These are phyloP conservation scores for Metschnikowia colocasiae DNA, from an alignment of 805 yeast genomes.

Conservation along the genomic window DNA sequence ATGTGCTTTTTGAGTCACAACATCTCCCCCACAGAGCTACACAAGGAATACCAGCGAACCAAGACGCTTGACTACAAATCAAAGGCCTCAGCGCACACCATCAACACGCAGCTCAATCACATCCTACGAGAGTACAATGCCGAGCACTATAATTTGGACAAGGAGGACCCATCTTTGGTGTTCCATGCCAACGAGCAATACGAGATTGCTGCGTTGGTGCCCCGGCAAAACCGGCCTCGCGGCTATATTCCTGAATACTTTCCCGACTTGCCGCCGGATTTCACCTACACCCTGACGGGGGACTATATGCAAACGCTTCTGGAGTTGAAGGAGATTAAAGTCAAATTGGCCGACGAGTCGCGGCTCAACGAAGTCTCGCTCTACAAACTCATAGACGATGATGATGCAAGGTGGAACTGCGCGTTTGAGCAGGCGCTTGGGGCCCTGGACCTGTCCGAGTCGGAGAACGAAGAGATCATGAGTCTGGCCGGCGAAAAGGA, in stretches of 20 bases:
- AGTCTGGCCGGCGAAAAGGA: conserved; percentile 15
- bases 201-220: conserved; percentile 54
- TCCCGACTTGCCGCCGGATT: conserved; percentile 91
- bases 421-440: conserved; percentile 26
- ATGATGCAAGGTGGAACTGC: conserved; percentile 28
- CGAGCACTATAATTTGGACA: conserved; percentile 23
- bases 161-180: conserved; percentile 43
- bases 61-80: conserved; percentile 2
- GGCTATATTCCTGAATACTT: conserved; percentile 67
- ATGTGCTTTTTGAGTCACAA: conserved; percentile 43
- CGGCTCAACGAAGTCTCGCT: conserved; percentile 76
- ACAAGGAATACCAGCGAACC: conserved; percentile 28
- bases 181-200: conserved; percentile 53
- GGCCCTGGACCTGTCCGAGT: conserved; percentile 17
- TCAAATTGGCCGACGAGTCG: conserved; percentile 76
- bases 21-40: conserved; percentile 38
- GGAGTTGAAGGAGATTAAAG: conserved; percentile 68
- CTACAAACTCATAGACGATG: conserved; percentile 49
- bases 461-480: conserved; percentile 23
- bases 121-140: conserved; percentile 17
- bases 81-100: conserved; percentile 6
- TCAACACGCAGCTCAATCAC: conserved; percentile 8
- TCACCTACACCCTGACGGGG: conserved; percentile 81
- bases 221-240: conserved; percentile 38
- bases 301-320: conserved; percentile 56